phyloP scores from a whole-genome alignment of 1,139 yeast genomes.

The Pichia sorboxylosa region DNA sequence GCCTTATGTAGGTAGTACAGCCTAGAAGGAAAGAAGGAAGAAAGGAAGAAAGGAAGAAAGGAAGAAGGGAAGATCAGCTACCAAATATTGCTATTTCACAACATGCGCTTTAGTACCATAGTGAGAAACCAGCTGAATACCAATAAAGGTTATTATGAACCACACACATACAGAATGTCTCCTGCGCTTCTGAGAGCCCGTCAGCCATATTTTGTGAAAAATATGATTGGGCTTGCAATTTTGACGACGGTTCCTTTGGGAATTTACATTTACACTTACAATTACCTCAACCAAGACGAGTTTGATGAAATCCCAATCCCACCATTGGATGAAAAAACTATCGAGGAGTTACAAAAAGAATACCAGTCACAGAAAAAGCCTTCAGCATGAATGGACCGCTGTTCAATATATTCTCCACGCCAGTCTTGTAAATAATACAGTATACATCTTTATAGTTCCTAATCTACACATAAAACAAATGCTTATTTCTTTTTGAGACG shows the following conservation, averaged over 20 bases:
- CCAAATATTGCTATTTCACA: too few relatives aligned
- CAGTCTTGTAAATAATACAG: background rate
- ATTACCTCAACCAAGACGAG: constrained; percentile 66
- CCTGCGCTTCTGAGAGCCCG: constrained; percentile 90
- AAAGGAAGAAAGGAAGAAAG: too few relatives aligned
- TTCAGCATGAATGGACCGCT: background rate
- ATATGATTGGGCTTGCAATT: constrained; percentile 48
- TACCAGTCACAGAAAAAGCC: constrained; percentile 28
- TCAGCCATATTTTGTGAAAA: constrained; percentile 70
- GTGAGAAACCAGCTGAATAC: constrained; percentile 19
- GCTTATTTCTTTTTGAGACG: background rate
- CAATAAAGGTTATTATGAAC: constrained; percentile 46
- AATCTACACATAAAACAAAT: background rate
- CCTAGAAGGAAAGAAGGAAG: too few relatives aligned
- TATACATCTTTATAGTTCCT: background rate
- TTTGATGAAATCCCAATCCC: constrained; percentile 89
- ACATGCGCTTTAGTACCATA: too few relatives aligned
- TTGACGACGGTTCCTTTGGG: constrained; percentile 55
- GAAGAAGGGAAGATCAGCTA: background rate
- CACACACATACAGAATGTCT: constrained; percentile 75
- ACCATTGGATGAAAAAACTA: constrained; percentile 71
- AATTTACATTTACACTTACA: constrained; percentile 65
- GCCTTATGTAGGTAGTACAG: too few relatives aligned
- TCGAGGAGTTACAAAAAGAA: constrained; percentile 59
- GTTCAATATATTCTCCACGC: background rate